Evolutionary conservation across 495 filamentous ascomycete species (phyloP).

Genomic region (Aspergillus avenaceus): DNA sequence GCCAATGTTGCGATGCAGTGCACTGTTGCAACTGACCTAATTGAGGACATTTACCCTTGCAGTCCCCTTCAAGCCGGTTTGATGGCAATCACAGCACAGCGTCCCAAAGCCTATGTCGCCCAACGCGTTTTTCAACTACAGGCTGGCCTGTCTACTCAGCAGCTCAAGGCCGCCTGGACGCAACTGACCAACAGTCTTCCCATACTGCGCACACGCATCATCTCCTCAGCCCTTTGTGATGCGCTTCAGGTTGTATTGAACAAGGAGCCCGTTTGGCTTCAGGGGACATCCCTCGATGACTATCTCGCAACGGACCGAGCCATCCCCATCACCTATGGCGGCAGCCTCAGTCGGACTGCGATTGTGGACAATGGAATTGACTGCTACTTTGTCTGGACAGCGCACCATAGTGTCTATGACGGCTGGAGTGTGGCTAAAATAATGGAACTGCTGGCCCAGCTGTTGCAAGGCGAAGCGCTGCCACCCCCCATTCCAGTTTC

Average conservation of each 20-base stretch:
- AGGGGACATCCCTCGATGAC: background rate
- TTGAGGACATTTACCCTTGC: constrained; percentile 43
- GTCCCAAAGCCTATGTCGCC: constrained; percentile 36
- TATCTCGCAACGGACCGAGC: background rate
- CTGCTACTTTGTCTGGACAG: background rate
- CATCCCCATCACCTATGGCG: background rate
- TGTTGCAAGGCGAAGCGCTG: no score
- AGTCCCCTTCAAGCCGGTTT: constrained; percentile 51
- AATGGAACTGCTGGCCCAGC: background rate
- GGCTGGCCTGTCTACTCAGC: constrained; percentile 29
- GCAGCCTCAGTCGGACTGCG: background rate
- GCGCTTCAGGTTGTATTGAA: background rate
- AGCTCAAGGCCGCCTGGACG: constrained; percentile 49
- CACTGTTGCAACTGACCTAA: background rate
- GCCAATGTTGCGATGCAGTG: background rate
- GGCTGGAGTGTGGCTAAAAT: background rate
- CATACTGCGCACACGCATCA: background rate
- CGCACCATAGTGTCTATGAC: background rate
- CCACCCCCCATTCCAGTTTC: no score
- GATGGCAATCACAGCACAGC: constrained; percentile 37
- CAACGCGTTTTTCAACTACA: constrained; percentile 29
- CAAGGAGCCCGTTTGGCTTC: background rate
- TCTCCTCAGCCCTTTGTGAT: background rate
- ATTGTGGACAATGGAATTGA: background rate
- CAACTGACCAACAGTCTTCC: constrained; percentile 5